Evolutionary conservation across 495 filamentous ascomycete species (phyloP), one percentile per base, ranked within the genome.

Genomic region (Neurospora sp.): DNA sequence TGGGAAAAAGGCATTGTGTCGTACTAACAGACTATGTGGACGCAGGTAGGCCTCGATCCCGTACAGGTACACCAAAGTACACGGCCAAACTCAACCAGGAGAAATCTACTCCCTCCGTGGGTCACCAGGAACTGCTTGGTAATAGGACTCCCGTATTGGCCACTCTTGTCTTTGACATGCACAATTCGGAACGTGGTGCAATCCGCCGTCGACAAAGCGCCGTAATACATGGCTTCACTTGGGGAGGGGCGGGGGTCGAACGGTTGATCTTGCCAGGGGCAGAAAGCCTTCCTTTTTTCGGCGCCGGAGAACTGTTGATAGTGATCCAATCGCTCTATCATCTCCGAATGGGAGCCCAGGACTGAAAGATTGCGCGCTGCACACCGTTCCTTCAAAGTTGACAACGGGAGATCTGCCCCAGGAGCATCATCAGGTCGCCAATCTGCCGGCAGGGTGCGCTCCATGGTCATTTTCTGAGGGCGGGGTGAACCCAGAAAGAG

Each of bases 101-200:
- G 0, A 54, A 35, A 3, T 14, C 7, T 5, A 2, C 14, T 0
- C 11, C 48, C 20, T 0, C 14, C 11, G 23, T 7, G 11, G 2
- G 48, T 14, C 5, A 59, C 48, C 1, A 6, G 0, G 20, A 27
- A 59, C 0, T 31, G 20, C 48, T 59, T 59, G 48, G 9, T 5
- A 48, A 48, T 4, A 20, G 0, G 3, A 5, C n/a, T 9, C 11
- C 9, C n/a, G 9, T 46, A 0, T 0, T 2, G n/a, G 5, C 8
- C 9, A 5, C 7, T 5, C 4, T 4, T 0, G 42, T 48, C 4
- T 5, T 59, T 14, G 5, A 14, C 5, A 4, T 7, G 5, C 1
- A 59, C 2, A 6, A 59, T 27, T 11, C 11, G 48, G 2, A 59
- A 6, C 23, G 14, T 59, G 23, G 10, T n/a, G 23, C 5, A 0